A percentile compares a stretch with the other conserved stretches of the same genome.
These are phyloP conservation scores for Anaeramoeba flamelloides DNA, from an alignment of 78 protist species.

Conservation along the genomic window DNA sequence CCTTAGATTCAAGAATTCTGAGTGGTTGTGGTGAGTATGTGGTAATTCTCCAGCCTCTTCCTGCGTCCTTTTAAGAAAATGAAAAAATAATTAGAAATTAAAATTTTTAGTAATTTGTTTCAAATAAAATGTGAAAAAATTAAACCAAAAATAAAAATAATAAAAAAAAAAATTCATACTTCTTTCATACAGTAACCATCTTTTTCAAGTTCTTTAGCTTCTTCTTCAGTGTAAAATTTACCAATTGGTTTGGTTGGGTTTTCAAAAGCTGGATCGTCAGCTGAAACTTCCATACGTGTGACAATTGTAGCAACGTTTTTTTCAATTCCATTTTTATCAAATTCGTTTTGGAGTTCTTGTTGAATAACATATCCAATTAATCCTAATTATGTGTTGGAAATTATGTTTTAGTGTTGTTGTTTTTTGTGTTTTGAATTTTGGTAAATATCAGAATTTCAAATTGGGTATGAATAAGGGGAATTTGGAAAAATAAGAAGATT, in stretches of 20 bases:
- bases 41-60: constrained; percentile 26
- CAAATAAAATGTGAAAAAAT: too few relatives aligned
- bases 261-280: constrained; percentile 25
- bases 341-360: constrained; percentile 14
- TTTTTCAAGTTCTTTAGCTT: constrained; percentile 10
- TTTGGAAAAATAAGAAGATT: too few relatives aligned
- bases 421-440: too few relatives aligned
- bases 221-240: constrained; percentile 14
- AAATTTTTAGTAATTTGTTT: too few relatives aligned
- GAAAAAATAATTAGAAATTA: too few relatives aligned
- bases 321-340: background rate
- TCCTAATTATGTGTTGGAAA: too few relatives aligned
- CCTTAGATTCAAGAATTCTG: constrained; percentile 6
- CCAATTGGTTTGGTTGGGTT: constrained; percentile 41
- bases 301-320: constrained; percentile 10
- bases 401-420: too few relatives aligned
- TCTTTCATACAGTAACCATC: constrained; percentile 17
- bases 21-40: constrained; percentile 24
- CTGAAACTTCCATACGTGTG: constrained; percentile 18
- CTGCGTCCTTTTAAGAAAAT: constrained; percentile 23
- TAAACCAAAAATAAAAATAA: too few relatives aligned
- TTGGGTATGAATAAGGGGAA: too few relatives aligned
- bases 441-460: too few relatives aligned
- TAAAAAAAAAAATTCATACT: too few relatives aligned
- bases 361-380: constrained; percentile 23